Base-by-base conservation (phyloP, 495 filamentous ascomycete genomes). In the Tuber calosporum region DNA sequence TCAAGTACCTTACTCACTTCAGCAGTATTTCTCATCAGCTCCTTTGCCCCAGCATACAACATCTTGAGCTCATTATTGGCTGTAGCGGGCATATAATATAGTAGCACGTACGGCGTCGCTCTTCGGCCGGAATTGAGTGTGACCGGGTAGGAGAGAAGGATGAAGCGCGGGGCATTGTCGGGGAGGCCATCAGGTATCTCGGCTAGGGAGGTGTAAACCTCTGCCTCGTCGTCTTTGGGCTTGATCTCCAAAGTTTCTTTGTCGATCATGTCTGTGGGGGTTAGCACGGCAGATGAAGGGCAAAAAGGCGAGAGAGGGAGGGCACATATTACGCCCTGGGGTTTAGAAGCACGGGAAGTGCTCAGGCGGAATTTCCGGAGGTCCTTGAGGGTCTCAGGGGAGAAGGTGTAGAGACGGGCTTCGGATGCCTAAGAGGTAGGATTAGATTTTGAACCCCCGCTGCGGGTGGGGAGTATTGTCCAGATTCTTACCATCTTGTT, bases 1-100 rank as follows among this genome's bases (percentile, higher is more conserved):
- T 81, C 79, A 34, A 82, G 34, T 17, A 81, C 77, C 45, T 86
- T 75, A 86, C 84, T 1, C 79, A 85, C 38, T 84, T 97, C 93
- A 15, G 91, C 90, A 70, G 91, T 93, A 79, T 90, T 96, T 76
- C 94, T 89, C 89, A 99, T 92, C 83, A 97, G 83, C 84, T 99
- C 94, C 82, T 96, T 96, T 37, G 94, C 94, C 30, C 93, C 89
- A 26, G 95, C 95, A 83, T 99, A 99, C 84, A 93, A 86, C 95
- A 97, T 98, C 69, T 92, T 89, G 81, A 90, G 83, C 75, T 90
- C 90, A 74, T 85, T 87, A 82, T 95, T 96, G 84, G 92, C 93
- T 67, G 94, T 97, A 67, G 88, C 90, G 26, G 95, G 95, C 68
- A 97, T 87, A 83, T 94, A 97, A 84, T 93, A 97, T 48, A 99